Evolutionary conservation across 257 asterid genomes (phyloP).

Genomic region (Solanum peruvianum): DNA sequence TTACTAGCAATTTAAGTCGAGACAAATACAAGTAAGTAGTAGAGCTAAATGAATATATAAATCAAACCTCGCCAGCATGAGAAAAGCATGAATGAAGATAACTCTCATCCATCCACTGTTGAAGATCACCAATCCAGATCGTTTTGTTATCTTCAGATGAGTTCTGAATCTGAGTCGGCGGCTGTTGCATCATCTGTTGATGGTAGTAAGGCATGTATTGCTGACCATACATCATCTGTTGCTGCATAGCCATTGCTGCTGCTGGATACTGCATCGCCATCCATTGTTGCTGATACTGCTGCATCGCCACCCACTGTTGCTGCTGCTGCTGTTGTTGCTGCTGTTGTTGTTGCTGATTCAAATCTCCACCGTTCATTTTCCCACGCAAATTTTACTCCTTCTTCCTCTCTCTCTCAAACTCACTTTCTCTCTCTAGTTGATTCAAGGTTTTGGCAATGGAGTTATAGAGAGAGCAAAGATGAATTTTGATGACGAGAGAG

Average conservation of each 20-base stretch:
- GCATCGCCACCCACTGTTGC: conserved; percentile 88
- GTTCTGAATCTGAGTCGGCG: conserved; percentile 51
- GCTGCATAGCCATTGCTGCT: conserved; percentile 63
- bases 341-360: conserved; percentile 43
- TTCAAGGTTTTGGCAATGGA: neutral
- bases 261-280: conserved; percentile 92
- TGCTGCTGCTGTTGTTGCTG: conserved; percentile 55
- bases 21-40: neutral
- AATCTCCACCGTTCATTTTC: conserved; percentile 70
- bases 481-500: neutral
- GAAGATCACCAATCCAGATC: conserved; percentile 99
- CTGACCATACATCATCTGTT: conserved; percentile 72
- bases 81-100: conserved; percentile 79
- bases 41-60: neutral
- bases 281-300: conserved; percentile 96
- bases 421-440: neutral
- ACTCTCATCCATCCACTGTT: conserved; percentile 92
- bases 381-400: conserved; percentile 2
- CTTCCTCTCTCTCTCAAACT: neutral
- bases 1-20: neutral
- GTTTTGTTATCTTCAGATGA: conserved; percentile 75
- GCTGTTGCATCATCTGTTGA: conserved; percentile 30
- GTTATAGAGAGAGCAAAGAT: neutral
- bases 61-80: conserved; percentile 60
- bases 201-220: conserved; percentile 79